Evolutionary conservation across 1,284 basidiomycete species (phyloP).

Genomic region (Apiotrichum veenhuisii): DNA sequence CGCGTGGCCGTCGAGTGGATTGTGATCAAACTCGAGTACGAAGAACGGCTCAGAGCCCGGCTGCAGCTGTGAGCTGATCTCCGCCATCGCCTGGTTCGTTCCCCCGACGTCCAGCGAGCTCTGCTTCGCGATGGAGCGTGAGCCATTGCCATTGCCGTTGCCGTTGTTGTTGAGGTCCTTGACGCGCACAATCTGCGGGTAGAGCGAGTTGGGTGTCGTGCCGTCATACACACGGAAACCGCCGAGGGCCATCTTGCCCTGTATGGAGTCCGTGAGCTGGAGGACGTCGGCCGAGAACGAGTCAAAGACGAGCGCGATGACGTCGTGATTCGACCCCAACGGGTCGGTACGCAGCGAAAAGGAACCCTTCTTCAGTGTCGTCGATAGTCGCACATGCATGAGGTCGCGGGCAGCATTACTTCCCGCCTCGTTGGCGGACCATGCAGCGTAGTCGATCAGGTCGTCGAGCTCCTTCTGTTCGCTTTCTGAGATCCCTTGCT

Average conservation of each 20-base stretch:
- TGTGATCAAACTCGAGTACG: constrained; percentile 85
- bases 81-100: constrained; percentile 33
- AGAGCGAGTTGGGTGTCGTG: constrained; percentile 74
- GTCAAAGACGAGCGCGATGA: constrained; percentile 87
- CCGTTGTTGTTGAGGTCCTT: constrained; percentile 55
- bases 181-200: constrained; percentile 91
- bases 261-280: constrained; percentile 81
- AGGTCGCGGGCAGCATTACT: constrained; percentile 73
- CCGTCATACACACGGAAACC: constrained; percentile 90
- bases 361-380: constrained; percentile 80
- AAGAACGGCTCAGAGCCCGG: constrained; percentile 71
- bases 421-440: constrained; percentile 61
- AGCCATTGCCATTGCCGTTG: constrained; percentile 3
- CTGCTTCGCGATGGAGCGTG: constrained; percentile 20
- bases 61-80: constrained; percentile 39
- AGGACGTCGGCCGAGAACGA: constrained; percentile 78
- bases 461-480: constrained; percentile 91
- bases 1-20: constrained; percentile 87
- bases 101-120: constrained; percentile 30
- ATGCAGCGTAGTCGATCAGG: constrained; percentile 87
- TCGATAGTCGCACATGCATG: constrained; percentile 70
- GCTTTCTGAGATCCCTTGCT: constrained; percentile 65
- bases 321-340: constrained; percentile 61
- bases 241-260: constrained; percentile 78
- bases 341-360: constrained; percentile 73